Base-by-base conservation (phyloP, 768 basidiomycete species). In the Russula abietina region DNA sequence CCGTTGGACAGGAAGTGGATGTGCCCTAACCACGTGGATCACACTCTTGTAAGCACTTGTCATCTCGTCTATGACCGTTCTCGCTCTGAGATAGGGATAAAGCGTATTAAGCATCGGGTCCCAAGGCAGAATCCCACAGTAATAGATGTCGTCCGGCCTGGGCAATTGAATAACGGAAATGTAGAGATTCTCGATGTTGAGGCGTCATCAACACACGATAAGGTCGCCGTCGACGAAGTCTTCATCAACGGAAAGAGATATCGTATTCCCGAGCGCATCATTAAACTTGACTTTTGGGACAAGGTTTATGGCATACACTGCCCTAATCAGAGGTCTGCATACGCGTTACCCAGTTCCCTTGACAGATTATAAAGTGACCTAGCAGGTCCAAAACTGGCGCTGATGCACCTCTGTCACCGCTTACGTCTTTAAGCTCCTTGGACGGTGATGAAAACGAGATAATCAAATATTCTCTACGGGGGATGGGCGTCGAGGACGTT, bases 11-110 rank as follows among this genome's bases (percentile, higher is more conserved):
- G 87, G 79, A 97, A 95, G 73, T 99, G 96, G 95, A 97, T 96
- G 94, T 99, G 97, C 73, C 97, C 97, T 9, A 93, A 96, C 70
- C 97, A 99, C 71, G 87, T 85, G n/a, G 94, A 97, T 67, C 84
- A 86, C 61, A 81, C 87, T 57, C 73, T 91, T 63, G 95, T 96
- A 71, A 74, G 92, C 78, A 8, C 55, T 33, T 51, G 22, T 39
- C 59, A 50, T 57, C 30, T 39, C 41, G 50, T 60, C 17, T 9
- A 48, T 59, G 55, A 53, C 60, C 17, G 50, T 51, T 67, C 61
- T n/a, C 49, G 16, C 39, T 59, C 48, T 69, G 61, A 30, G 61
- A 65, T 45, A 53, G 46, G n/a, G 67, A 56, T 55, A 2, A 69
- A 97, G 94, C 83, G 81, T 72, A 81, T 85, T 4, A 92, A 91